Evolutionary conservation across 306 rosid species (phyloP), one percentile per base, ranked within the genome.

Genomic region (Phaseolus lunatus): DNA sequence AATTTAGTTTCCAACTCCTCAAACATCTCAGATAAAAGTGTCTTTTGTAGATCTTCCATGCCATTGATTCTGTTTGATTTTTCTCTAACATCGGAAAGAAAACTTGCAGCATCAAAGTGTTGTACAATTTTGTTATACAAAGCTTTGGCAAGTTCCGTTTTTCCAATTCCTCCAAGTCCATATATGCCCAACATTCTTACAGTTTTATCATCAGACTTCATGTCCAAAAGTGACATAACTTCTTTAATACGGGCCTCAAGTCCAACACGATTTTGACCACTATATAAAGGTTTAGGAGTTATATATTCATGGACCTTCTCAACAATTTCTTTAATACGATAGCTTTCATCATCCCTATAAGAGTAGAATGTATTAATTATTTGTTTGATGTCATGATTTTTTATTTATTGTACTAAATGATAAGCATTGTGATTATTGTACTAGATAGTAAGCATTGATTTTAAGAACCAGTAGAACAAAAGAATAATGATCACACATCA

Each of bases 141-240:
- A 27, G 68, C 18, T 62, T 71, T 49, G 20, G 83, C 83, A 35
- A 80, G 73, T 41, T 59, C 64, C 1, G 74, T 80, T 54, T 72
- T 80, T 24, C 78, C 83, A 0, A 62, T 24, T 24, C 78, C 83
- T 0, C 78, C 72, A 37, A 37, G 6, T 71, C 83, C 83, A 1
- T n/a, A 11, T 71, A 79, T 71, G 12, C 83, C 83, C 54, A 71
- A 45, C 79, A 80, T 80, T 13, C 58, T 14, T 44, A 59, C 20
- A 5, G 11, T 37, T 0, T 5, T 1, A 9, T 37, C 43, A 31
- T 4, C 5, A 10, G 24, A 19, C 41, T 39, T 22, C 31, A 53
- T 26, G 18, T 77, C 62, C 54, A 73, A n/a, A 13, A 41, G 75
- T 56, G 70, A 73, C 53, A 20, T 80, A 16, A 66, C 31, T 0